These are phyloP conservation scores for Bassia scoparia DNA, from an alignment of 148 eudicot genomes.

Conservation along the genomic window DNA sequence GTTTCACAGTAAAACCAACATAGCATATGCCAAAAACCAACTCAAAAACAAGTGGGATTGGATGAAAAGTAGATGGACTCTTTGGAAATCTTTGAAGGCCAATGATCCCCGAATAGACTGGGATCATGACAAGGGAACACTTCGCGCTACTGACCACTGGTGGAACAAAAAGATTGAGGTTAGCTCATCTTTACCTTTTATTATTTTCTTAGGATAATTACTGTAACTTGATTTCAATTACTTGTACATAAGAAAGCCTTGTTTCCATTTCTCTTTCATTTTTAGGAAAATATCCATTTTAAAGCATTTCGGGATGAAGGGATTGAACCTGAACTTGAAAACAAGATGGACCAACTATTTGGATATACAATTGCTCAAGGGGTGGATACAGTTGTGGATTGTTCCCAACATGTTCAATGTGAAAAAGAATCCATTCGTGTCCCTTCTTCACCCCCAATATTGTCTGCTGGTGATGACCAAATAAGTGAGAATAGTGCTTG, in stretches of 20 bases:
- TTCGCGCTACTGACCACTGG: constrained; percentile 3
- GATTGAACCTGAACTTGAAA: constrained; percentile 10
- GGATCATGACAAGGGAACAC: constrained; percentile 19
- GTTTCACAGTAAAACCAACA: not conserved
- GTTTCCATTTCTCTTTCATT: not conserved
- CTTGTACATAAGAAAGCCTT: not conserved
- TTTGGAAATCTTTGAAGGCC: constrained; percentile 10
- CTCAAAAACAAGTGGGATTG: constrained; percentile 16
- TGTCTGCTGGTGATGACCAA: not conserved
- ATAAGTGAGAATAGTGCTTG: constrained; percentile 11
- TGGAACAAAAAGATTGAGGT: constrained; percentile 9
- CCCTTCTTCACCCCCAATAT: not conserved
- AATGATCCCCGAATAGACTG: not conserved
- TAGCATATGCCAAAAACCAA: not conserved
- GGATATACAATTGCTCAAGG: not conserved
- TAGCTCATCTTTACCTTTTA: not conserved
- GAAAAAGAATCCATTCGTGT: not conserved
- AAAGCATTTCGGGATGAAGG: constrained; percentile 12
- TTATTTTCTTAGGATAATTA: not conserved
- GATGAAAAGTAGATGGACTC: constrained; percentile 1
- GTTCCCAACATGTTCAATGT: not conserved
- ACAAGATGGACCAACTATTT: constrained; percentile 16
- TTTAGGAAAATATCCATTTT: constrained; percentile 8
- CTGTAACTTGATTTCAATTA: not conserved
- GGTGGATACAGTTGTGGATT: not conserved